Conservation (phyloP, 768 basidiomycete species). For the Udeniomyces megalosporus region DNA sequence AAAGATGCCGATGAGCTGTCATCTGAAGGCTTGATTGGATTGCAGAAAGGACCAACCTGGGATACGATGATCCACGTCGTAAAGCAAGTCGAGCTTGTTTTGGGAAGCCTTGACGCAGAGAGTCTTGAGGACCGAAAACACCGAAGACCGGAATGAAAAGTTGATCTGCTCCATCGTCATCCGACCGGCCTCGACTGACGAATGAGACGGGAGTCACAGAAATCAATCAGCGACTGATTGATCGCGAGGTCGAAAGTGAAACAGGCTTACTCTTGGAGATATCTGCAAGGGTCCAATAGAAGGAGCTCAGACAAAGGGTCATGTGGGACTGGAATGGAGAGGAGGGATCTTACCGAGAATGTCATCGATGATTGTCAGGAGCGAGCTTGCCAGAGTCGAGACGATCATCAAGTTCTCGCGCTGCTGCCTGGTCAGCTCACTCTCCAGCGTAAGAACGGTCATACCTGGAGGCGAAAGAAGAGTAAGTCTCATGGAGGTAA, state of each 20-base stretch:
- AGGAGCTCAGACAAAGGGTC: too few relatives aligned
- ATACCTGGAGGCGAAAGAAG: slow-evolving; percentile 32
- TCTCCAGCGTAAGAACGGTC: slow-evolving; percentile 94
- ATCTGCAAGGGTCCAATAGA: slow-evolving; percentile 28
- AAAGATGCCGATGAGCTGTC: neutral
- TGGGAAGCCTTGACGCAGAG: slow-evolving; percentile 94
- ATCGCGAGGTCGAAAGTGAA: neutral
- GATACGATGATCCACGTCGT: slow-evolving; percentile 87
- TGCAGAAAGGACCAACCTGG: slow-evolving; percentile 39
- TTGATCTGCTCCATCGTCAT: slow-evolving; percentile 99
- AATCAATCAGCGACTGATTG: neutral
- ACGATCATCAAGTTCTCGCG: slow-evolving; percentile 90
- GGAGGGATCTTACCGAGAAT: slow-evolving; percentile 44
- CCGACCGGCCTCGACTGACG: slow-evolving; percentile 82
- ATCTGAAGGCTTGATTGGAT: neutral
- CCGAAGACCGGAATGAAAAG: slow-evolving; percentile 89
- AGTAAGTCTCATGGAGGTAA: too few relatives aligned
- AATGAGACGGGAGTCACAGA: slow-evolving; percentile 15
- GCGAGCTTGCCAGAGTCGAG: slow-evolving; percentile 78
- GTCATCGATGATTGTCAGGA: slow-evolving; percentile 94
- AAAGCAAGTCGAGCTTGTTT: slow-evolving; percentile 87
- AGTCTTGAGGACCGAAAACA: slow-evolving; percentile 94
- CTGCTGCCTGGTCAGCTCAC: slow-evolving; percentile 83
- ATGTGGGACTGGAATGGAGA: too few relatives aligned
- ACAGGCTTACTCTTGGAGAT: slow-evolving; percentile 83